These are phyloP conservation scores for Apiosordaria backusii DNA, from an alignment of 495 filamentous ascomycete genomes.

Conservation along the genomic window DNA sequence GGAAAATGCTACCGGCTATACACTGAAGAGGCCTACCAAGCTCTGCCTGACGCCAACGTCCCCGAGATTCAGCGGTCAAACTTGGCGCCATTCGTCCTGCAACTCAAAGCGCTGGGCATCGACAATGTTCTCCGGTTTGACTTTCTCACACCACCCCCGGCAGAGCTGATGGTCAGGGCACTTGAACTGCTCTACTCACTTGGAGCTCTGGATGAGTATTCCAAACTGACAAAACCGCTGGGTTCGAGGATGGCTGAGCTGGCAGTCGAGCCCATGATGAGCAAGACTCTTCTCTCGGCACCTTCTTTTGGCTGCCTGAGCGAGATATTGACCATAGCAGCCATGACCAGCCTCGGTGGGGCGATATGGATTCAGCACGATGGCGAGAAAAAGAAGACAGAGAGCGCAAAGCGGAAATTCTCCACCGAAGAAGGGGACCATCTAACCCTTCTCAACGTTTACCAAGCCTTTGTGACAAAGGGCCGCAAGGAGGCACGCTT, in stretches of 20 bases:
- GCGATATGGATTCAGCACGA: constrained; percentile 78
- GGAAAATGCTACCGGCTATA: constrained; percentile 96
- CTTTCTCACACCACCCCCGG: constrained; percentile 83
- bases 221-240: constrained; percentile 83
- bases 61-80: constrained; percentile 95
- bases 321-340: constrained; percentile 87
- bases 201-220: constrained; percentile 84
- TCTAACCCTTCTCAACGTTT: constrained; percentile 89
- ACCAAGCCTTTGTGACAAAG: constrained; percentile 82
- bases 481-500: constrained; percentile 82
- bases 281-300: constrained; percentile 80
- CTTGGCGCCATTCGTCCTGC: constrained; percentile 83
- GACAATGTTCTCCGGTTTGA: constrained; percentile 92
- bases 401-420: constrained; percentile 75
- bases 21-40: constrained; percentile 69
- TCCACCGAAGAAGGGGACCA: constrained; percentile 94
- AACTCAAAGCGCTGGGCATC: constrained; percentile 93
- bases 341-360: constrained; percentile 87
- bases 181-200: constrained; percentile 87
- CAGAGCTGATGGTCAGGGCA: constrained; percentile 81
- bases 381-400: constrained; percentile 66
- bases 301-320: constrained; percentile 70
- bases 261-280: constrained; percentile 95
- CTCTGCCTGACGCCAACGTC: constrained; percentile 68
- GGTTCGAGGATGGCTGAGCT: constrained; percentile 93